A percentile compares a stretch with the other conserved stretches of the same genome.
Evolutionary conservation across 2,329 filamentous ascomycete genomes (phyloP).

Genomic region (Arachnomyces sp.): DNA sequence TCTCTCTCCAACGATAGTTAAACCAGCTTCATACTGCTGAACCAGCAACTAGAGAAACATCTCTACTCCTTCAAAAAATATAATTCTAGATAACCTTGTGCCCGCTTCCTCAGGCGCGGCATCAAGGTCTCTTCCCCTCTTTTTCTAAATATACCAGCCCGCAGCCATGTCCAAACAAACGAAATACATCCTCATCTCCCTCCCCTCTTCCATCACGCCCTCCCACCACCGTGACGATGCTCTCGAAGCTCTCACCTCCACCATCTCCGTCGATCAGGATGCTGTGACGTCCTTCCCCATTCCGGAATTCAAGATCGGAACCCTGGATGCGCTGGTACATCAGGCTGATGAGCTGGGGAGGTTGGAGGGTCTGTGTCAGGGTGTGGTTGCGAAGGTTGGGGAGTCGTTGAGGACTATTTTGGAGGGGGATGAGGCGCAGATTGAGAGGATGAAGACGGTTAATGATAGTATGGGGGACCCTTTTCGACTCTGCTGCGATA

Average conservation of each 20-base stretch:
- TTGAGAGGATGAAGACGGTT: constrained; percentile 81
- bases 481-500: too few relatives aligned
- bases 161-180: constrained; percentile 35
- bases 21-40: constrained; percentile 2
- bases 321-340: constrained; percentile 86
- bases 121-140: constrained; percentile 5
- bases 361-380: constrained; percentile 71
- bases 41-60: constrained; percentile 2
- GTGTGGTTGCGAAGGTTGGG: constrained; percentile 77
- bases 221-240: constrained; percentile 75
- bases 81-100: constrained; percentile 10
- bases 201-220: constrained; percentile 80
- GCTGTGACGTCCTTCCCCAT: constrained; percentile 70
- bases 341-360: constrained; percentile 93
- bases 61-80: constrained; percentile 1
- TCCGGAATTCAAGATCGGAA: constrained; percentile 96
- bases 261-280: constrained; percentile 66
- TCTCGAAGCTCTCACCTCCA: constrained; percentile 64
- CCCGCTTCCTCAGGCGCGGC: constrained; percentile 20
- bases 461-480: constrained; percentile 66
- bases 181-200: constrained; percentile 81
- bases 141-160: neutral
- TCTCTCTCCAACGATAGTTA: too few relatives aligned
- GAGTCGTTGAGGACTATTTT: constrained; percentile 78
- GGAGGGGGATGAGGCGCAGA: constrained; percentile 74